Percentiles rank a stretch among this genome's conserved stretches.
These are phyloP conservation scores for Colletotrichum nymphaeae DNA, from an alignment of 2,329 filamentous ascomycete species.

Conservation along the genomic window DNA sequence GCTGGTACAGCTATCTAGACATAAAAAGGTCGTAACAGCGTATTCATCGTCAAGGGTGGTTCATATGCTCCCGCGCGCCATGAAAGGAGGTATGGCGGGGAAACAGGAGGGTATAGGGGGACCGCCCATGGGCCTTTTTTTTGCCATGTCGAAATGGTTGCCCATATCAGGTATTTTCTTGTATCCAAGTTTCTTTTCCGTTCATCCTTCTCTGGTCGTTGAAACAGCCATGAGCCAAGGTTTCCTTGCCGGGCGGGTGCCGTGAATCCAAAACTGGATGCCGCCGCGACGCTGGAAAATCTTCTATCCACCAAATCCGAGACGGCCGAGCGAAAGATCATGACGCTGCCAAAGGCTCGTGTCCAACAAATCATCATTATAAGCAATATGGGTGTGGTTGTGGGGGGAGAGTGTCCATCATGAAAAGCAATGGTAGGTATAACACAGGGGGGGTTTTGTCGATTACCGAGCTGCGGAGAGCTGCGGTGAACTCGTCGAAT, in stretches of 20 bases:
- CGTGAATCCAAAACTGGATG: slow-evolving; percentile 30
- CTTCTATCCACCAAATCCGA: slow-evolving; percentile 49
- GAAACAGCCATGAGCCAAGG: slow-evolving; percentile 37
- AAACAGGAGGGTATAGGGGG: slow-evolving; percentile 41
- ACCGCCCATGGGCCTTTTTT: slow-evolving; percentile 45
- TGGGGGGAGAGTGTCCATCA: slow-evolving; percentile 29
- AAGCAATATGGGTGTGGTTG: slow-evolving; percentile 46
- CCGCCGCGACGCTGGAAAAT: slow-evolving; percentile 40
- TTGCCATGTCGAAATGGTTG: slow-evolving; percentile 52
- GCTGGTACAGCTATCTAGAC: slow-evolving; percentile 57
- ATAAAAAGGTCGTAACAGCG: slow-evolving; percentile 57
- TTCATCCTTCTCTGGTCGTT: slow-evolving; percentile 48
- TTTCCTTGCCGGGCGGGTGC: slow-evolving; percentile 28
- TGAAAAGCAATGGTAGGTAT: slow-evolving; percentile 35
- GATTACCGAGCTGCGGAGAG: slow-evolving; percentile 30
- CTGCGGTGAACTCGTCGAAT: slow-evolving; percentile 34
- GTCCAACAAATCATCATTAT: slow-evolving; percentile 48
- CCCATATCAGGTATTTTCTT: slow-evolving; percentile 53
- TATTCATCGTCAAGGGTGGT: slow-evolving; percentile 54
- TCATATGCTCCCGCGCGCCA: slow-evolving; percentile 36
- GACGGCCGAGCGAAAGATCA: slow-evolving; percentile 34
- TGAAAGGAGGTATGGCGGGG: slow-evolving; percentile 35
- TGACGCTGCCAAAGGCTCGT: slow-evolving; percentile 37
- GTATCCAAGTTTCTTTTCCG: slow-evolving; percentile 54
- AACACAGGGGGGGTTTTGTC: slow-evolving; percentile 29